A percentile compares a stretch with the other conserved stretches of the same genome.
phyloP scores from a whole-genome alignment of 176 grass and related monocot species.

The barley (Hordeum vulgare) region DNA sequence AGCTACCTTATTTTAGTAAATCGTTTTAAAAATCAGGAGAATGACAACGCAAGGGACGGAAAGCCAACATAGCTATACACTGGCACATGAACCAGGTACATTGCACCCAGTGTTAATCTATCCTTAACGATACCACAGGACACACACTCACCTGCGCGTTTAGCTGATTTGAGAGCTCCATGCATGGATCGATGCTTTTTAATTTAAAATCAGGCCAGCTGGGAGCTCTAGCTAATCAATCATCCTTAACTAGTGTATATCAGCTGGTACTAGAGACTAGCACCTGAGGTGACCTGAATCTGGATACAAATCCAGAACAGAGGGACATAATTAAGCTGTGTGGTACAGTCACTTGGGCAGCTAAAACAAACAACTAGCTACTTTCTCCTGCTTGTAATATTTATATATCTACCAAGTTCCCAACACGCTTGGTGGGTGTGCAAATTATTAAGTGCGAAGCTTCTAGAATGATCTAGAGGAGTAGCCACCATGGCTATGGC shows the following conservation, averaged over 20 bases:
- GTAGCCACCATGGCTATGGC: background rate
- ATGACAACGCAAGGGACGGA: background rate
- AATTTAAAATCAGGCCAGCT: background rate
- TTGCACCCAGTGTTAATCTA: slow-evolving; percentile 11
- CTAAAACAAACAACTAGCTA: background rate
- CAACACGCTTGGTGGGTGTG: background rate
- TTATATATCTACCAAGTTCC: background rate
- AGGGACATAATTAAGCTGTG: background rate
- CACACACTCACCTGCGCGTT: slow-evolving; percentile 3
- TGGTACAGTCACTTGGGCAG: background rate
- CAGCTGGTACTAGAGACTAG: slow-evolving; percentile 20
- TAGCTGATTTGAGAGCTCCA: slow-evolving; percentile 1
- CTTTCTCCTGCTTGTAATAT: background rate
- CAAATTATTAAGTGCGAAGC: background rate
- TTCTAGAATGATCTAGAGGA: background rate
- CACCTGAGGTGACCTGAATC: slow-evolving; percentile 32
- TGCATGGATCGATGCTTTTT: slow-evolving; percentile 23
- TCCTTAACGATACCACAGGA: background rate
- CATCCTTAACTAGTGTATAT: background rate
- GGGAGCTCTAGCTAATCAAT: background rate
- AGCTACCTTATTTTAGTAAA: background rate
- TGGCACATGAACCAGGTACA: background rate
- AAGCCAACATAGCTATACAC: background rate
- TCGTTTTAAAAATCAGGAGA: background rate
- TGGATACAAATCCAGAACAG: slow-evolving; percentile 29